These are phyloP conservation scores for Macrophomina tecta DNA, from an alignment of 2,329 filamentous ascomycete species.

Conservation along the genomic window DNA sequence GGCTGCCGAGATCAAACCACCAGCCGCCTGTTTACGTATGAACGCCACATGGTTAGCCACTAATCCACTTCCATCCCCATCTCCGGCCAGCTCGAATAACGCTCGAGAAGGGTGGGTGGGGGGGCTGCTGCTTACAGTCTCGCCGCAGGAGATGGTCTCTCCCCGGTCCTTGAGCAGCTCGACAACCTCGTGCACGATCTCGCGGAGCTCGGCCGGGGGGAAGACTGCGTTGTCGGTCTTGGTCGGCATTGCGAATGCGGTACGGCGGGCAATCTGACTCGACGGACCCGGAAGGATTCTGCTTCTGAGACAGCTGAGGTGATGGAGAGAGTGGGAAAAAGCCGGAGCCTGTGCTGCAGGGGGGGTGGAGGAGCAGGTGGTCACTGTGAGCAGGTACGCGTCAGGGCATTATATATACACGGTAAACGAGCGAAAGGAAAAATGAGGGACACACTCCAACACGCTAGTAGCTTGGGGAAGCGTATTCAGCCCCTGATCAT, in stretches of 20 bases:
- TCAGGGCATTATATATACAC: conserved; percentile 8
- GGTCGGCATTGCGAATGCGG: neutral
- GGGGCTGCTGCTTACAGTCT: conserved; percentile 55
- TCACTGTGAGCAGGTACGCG: neutral
- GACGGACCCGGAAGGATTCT: neutral
- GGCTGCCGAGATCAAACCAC: conserved; percentile 65
- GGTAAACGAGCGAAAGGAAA: neutral
- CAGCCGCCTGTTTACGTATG: conserved; percentile 56
- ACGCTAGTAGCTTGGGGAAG: conserved; percentile 11
- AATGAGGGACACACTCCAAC: neutral
- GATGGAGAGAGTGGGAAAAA: neutral
- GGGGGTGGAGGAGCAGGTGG: neutral
- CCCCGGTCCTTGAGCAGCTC: conserved; percentile 60
- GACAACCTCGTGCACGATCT: conserved; percentile 57
- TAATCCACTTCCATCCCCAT: conserved; percentile 7
- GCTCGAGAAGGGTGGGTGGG: neutral
- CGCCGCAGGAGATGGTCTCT: conserved; percentile 66
- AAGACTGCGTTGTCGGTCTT: neutral
- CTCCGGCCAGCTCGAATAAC: conserved; percentile 13
- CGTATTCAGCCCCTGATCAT: conserved; percentile 19
- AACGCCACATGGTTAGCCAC: conserved; percentile 18
- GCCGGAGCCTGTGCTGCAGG: neutral
- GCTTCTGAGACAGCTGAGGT: neutral
- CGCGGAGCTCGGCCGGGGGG: conserved; percentile 38
- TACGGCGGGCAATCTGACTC: neutral